Conservation (phyloP, 2,329 filamentous ascomycete genomes). For the Ophiostoma fasciatum region DNA sequence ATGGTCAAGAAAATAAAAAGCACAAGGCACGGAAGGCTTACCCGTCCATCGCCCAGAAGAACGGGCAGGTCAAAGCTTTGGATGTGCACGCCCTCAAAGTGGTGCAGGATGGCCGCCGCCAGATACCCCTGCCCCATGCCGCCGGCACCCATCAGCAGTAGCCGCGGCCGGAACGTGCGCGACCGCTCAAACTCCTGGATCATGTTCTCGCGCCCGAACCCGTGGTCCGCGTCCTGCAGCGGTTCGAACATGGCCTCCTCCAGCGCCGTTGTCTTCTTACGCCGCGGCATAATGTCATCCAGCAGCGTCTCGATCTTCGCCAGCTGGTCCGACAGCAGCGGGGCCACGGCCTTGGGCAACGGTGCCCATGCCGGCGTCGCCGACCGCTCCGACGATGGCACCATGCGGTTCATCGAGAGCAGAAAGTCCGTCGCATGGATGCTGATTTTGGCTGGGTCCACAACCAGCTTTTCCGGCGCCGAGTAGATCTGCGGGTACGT, state of each 20-base stretch:
- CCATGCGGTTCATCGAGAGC: conserved; percentile 89
- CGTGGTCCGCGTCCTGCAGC: conserved; percentile 65
- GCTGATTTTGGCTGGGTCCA: conserved; percentile 70
- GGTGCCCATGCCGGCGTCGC: conserved; percentile 72
- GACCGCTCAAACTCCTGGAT: conserved; percentile 71
- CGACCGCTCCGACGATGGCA: conserved; percentile 86
- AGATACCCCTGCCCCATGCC: conserved; percentile 95
- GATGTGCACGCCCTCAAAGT: conserved; percentile 87
- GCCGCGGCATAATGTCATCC: conserved; percentile 65
- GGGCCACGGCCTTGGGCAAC: conserved; percentile 65
- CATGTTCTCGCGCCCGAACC: conserved; percentile 69
- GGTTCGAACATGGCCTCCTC: conserved; percentile 90
- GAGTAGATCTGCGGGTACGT: conserved; percentile 94
- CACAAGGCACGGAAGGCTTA: conserved; percentile 21
- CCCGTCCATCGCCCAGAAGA: conserved; percentile 68
- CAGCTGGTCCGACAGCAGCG: conserved; percentile 62
- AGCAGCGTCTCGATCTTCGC: conserved; percentile 52
- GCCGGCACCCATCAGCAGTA: conserved; percentile 65
- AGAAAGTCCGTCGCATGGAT: conserved; percentile 93
- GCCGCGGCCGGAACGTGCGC: conserved; percentile 73
- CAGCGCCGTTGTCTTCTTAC: conserved; percentile 75
- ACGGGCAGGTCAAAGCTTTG: conserved; percentile 88
- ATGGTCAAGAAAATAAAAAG: background rate
- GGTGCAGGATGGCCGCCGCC: conserved; percentile 68
- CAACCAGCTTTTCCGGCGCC: conserved; percentile 76